Evolutionary conservation across 352 stramenopile species (phyloP), one percentile per base, ranked within the genome.

Genomic region (Phytopythium mirpurense): DNA sequence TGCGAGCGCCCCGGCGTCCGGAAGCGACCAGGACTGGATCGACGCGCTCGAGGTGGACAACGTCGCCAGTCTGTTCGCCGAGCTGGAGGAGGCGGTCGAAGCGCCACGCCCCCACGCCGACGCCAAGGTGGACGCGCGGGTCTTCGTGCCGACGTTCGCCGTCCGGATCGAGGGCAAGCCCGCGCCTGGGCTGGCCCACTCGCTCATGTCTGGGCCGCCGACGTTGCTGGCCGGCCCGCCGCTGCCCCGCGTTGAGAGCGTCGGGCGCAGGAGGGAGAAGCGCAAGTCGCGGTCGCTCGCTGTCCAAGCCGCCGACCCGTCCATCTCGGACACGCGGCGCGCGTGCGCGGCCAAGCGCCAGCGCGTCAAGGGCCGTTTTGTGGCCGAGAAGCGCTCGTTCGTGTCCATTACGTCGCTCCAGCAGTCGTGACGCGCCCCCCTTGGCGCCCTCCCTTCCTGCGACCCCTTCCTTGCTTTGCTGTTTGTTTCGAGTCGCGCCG

Each of bases 341-440:
- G 70, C 73, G 14, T 79, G 70, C n/a, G 74, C 74, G 11, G 65
- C 77, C 38, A 88, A 86, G 62, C 72, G 77, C 11, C 72, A 82
- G 36, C 74, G 74, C 36, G 77, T 88, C 27, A 88, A 83, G 31
- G 77, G 77, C 50, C 77, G 77, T 51, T 88, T 88, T 50, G 63
- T 71, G 44, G 59, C 61, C 18, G 72, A 86, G 51, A 70, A 82
- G 46, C 61, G 67, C 47, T 51, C 62, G 6, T 88, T 88, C 51
- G 68, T 88, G 35, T 75, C 77, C 35, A 84, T 88, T 54, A 88
- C 74, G n/a, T 56, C 66, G 31, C 63, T 88, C 44, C 77, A 88
- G 70, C 60, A 52, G 21, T 32, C 29, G 10, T 52, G 42, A 12
- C 45, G 10, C 29, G 11, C 7, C 5, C 32, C 32, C 7, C 5